Conservation (phyloP, 495 filamentous ascomycete species). For the Haplographium delicatum region DNA sequence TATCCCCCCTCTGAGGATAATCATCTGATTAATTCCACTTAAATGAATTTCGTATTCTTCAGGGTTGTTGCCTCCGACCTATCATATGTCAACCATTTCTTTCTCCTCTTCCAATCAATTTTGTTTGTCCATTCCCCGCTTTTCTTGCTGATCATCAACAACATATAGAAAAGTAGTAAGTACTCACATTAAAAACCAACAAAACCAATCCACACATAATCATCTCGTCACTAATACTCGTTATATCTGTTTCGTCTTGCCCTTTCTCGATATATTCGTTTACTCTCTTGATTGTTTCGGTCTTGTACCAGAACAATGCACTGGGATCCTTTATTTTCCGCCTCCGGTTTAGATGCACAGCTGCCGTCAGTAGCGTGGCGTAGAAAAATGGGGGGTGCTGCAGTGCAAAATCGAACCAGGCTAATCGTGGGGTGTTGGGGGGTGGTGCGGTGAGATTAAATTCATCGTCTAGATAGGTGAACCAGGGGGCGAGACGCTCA, state of each 20-base stretch:
- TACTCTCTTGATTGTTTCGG: constrained; percentile 8
- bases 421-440: constrained; percentile 11
- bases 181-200: constrained; percentile 17
- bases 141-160: neutral
- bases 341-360: constrained; percentile 19
- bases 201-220: constrained; percentile 16
- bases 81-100: neutral
- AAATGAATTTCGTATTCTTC: constrained; percentile 17
- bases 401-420: constrained; percentile 16
- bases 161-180: neutral
- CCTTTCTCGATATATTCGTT: constrained; percentile 18
- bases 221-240: constrained; percentile 15
- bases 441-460: neutral
- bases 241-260: neutral
- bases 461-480: constrained; percentile 15
- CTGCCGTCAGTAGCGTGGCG: constrained; percentile 14
- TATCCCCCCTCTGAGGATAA: constrained; percentile 10
- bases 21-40: constrained; percentile 19
- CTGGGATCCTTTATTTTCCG: neutral
- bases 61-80: constrained; percentile 6
- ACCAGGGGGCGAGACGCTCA: constrained; percentile 14
- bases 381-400: constrained; percentile 14
- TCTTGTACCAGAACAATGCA: constrained; percentile 15
- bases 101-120: neutral
- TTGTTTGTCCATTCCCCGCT: too few species aligned